A percentile compares a stretch with the other conserved stretches of the same genome.
phyloP scores from a whole-genome alignment of 345 rosid species.

The Excoecaria agallocha region DNA sequence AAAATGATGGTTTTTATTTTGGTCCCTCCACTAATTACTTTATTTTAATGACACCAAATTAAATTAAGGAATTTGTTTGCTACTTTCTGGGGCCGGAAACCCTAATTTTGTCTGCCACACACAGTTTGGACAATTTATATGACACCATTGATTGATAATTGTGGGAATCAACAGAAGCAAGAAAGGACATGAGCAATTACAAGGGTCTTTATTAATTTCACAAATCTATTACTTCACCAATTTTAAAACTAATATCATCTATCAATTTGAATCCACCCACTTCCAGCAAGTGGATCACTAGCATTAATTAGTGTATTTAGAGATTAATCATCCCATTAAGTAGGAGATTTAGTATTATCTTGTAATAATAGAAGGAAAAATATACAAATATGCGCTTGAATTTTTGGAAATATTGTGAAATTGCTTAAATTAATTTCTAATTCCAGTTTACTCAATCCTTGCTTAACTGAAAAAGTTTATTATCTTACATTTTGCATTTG shows the following conservation, averaged over 20 bases:
- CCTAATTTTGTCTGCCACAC: constrained; percentile 64
- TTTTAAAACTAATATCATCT: not conserved
- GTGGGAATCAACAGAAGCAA: constrained; percentile 42
- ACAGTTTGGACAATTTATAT: constrained; percentile 5
- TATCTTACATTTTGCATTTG: too few relatives aligned
- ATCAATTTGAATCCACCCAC: constrained; percentile 15
- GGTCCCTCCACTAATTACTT: constrained; percentile 29
- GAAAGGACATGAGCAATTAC: constrained; percentile 37
- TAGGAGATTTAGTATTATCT: too few relatives aligned
- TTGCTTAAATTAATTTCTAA: too few relatives aligned
- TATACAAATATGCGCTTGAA: too few relatives aligned
- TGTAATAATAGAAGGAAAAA: too few relatives aligned
- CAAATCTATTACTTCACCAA: not conserved
- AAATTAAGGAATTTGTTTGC: constrained; percentile 22
- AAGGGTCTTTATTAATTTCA: constrained; percentile 22
- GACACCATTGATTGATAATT: constrained; percentile 21
- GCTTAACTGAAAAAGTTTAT: too few relatives aligned
- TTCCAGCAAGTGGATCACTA: constrained; percentile 23
- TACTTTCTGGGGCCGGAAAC: constrained; percentile 36
- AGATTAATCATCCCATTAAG: not conserved
- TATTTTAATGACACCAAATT: constrained; percentile 15
- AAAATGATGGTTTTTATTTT: not conserved
- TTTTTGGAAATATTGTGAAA: too few relatives aligned
- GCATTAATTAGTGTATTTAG: not conserved
- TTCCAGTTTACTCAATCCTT: too few relatives aligned